Conservation (phyloP, 139 green algal genomes). For the Volvox reticuliferus region DNA sequence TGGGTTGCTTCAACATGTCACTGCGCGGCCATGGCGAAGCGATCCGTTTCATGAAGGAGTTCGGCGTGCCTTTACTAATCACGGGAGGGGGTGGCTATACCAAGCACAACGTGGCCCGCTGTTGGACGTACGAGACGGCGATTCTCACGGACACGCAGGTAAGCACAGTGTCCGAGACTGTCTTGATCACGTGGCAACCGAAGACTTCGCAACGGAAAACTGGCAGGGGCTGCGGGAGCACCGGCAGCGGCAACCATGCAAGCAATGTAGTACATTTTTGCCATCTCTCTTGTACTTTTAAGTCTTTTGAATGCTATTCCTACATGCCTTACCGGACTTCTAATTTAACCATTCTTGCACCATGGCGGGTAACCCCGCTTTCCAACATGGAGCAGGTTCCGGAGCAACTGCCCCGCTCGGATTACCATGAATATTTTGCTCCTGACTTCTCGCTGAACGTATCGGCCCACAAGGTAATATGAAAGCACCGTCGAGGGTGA, state of each 20-base stretch:
- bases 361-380: too few relatives aligned
- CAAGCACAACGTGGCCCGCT: constrained; percentile 96
- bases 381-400: constrained; percentile 40
- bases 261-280: too few relatives aligned
- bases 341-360: too few relatives aligned
- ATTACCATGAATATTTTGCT: constrained; percentile 94
- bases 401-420: constrained; percentile 86
- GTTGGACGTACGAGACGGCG: constrained; percentile 97
- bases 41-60: constrained; percentile 92
- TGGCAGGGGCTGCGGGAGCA: too few relatives aligned
- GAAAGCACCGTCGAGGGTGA: too few relatives aligned
- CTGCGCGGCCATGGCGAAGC: constrained; percentile 81
- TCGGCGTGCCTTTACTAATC: constrained; percentile 91
- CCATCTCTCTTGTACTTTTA: too few relatives aligned
- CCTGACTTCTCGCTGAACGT: constrained; percentile 85
- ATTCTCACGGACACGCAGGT: constrained; percentile 75
- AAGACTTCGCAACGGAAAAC: too few relatives aligned
- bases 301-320: too few relatives aligned
- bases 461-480: constrained; percentile 57
- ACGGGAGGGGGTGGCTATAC: constrained; percentile 95
- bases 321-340: too few relatives aligned
- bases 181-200: too few relatives aligned
- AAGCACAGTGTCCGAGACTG: neutral
- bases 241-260: too few relatives aligned
- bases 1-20: constrained; percentile 96